Percentiles rank a stretch among this genome's conserved stretches.
phyloP scores from a whole-genome alignment of 2,329 filamentous ascomycete species.

The Pseudocercospora eumusae region DNA sequence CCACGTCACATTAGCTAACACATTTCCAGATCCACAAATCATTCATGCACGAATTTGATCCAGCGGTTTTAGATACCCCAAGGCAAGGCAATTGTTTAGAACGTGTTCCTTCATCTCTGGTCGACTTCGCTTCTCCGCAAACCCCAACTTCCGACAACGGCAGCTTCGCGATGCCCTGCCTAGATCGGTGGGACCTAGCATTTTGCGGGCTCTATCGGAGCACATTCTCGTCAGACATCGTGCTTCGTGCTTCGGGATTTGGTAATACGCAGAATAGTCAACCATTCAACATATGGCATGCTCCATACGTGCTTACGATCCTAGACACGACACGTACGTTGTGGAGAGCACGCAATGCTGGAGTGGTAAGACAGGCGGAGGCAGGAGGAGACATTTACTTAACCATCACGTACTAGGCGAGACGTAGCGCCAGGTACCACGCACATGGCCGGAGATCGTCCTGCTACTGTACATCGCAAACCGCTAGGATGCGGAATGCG shows the following conservation, averaged over 20 bases:
- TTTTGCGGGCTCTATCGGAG: neutral
- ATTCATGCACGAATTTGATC: slow-evolving; percentile 62
- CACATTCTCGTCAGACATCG: neutral
- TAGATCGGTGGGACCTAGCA: neutral
- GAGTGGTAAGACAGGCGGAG: slow-evolving; percentile 7
- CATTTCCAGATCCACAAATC: slow-evolving; percentile 72
- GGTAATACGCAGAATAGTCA: slow-evolving; percentile 2
- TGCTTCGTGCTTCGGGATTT: slow-evolving; percentile 4
- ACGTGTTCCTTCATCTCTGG: slow-evolving; percentile 10
- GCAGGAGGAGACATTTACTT: slow-evolving; percentile 19
- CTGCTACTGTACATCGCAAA: slow-evolving; percentile 15
- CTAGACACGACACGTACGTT: neutral
- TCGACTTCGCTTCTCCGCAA: slow-evolving; percentile 9
- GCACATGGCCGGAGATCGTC: slow-evolving; percentile 19
- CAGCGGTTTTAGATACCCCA: slow-evolving; percentile 72
- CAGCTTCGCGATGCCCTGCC: slow-evolving; percentile 2
- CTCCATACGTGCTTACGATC: slow-evolving; percentile 1
- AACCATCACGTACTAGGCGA: slow-evolving; percentile 23
- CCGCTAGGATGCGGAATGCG: slow-evolving; percentile 14
- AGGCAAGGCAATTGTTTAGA: slow-evolving; percentile 11
- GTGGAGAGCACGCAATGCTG: slow-evolving; percentile 16
- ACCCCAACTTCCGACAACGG: neutral
- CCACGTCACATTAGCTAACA: slow-evolving; percentile 22
- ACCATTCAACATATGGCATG: neutral
- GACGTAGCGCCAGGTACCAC: slow-evolving; percentile 20